phyloP scores from a whole-genome alignment of 2,329 filamentous ascomycete species.

The Sporothrix sp. region DNA sequence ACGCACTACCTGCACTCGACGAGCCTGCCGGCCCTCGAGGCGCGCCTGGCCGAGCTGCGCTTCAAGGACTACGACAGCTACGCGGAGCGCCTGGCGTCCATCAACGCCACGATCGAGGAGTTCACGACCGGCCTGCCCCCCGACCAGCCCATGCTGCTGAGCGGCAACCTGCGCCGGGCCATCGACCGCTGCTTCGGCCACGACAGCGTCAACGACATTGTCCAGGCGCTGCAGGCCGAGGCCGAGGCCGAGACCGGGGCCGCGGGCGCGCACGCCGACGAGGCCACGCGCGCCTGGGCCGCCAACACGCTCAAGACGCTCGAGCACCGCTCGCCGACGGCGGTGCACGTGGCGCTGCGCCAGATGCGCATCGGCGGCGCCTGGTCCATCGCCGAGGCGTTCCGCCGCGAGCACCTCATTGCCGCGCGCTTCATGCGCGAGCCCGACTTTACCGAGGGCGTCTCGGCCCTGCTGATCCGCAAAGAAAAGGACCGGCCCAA shows the following conservation, averaged over 20 bases:
- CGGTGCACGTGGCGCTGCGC: conserved; percentile 71
- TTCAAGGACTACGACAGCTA: conserved; percentile 70
- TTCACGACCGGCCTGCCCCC: conserved; percentile 78
- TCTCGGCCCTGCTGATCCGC: conserved; percentile 67
- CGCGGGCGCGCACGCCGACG: too few relatives aligned
- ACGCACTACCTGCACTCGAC: conserved; percentile 96
- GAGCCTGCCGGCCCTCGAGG: conserved; percentile 68
- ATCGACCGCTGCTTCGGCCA: conserved; percentile 78
- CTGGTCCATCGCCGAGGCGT: conserved; percentile 80
- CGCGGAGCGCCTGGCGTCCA: conserved; percentile 54
- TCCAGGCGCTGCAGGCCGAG: conserved; percentile 54
- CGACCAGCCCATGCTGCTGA: conserved; percentile 56
- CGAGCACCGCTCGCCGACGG: conserved; percentile 69
- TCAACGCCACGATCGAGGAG: conserved; percentile 86
- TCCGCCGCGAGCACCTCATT: conserved; percentile 76
- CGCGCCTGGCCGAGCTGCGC: conserved; percentile 75
- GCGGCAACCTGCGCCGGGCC: conserved; percentile 61
- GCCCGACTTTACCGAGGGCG: conserved; percentile 84
- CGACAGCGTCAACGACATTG: conserved; percentile 58
- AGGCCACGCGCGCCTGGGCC: conserved; percentile 62
- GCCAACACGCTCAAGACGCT: conserved; percentile 66
- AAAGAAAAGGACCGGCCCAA: conserved; percentile 50
- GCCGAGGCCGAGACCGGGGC: conserved; percentile 53
- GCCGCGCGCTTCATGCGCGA: conserved; percentile 82
- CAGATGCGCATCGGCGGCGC: conserved; percentile 67